Base-by-base conservation (phyloP, 2,329 filamentous ascomycete species). In the Venturia oleaginea region DNA sequence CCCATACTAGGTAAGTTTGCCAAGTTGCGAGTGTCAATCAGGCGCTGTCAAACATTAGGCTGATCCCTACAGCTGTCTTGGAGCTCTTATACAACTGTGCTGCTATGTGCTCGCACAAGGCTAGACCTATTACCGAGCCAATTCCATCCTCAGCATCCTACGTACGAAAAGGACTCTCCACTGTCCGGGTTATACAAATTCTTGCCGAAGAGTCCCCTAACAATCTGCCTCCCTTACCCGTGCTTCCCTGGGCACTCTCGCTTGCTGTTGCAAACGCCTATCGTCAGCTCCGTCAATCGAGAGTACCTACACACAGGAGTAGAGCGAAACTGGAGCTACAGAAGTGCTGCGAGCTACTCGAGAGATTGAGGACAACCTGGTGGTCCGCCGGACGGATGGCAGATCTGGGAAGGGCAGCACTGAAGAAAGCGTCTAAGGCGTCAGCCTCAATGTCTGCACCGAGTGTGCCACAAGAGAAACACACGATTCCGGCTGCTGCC, bases 61-160 rank as follows among this genome's bases (percentile, higher is more conserved):
- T 65, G 55, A 68, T 22, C 63, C 27, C n/a, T 40, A 11, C 61
- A 80, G 79, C 76, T 17, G 75, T 83, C 6, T 71, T 85, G 8
- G 83, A 84, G 65, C 71, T 85, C 2, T 84, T 81, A 70, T 84
- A 85, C 65, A 80, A 84, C 68, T 78, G 80, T 27, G 80, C 83
- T 62, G 81, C 80, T 42, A 84, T 85, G 68, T 74, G 83, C 2
- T 83, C 82, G 3, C 82, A 83, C 70, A 81, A 82, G 51, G 80
- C 80, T 1, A 71, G 76, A 32, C 74, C 74, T 6, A 75, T 76
- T 66, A 71, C 76, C 64, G 76, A 73, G 38, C 77, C 75, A 17
- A 78, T 81, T 54, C 76, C 78, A 40, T 78, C 78, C 3, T 80
- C 78, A 5, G 73, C 79, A 4, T 84, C 81, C 0, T 80, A 81